These are phyloP conservation scores for Eurotiales sp. DNA, from an alignment of 2,329 filamentous ascomycete genomes.

Conservation along the genomic window DNA sequence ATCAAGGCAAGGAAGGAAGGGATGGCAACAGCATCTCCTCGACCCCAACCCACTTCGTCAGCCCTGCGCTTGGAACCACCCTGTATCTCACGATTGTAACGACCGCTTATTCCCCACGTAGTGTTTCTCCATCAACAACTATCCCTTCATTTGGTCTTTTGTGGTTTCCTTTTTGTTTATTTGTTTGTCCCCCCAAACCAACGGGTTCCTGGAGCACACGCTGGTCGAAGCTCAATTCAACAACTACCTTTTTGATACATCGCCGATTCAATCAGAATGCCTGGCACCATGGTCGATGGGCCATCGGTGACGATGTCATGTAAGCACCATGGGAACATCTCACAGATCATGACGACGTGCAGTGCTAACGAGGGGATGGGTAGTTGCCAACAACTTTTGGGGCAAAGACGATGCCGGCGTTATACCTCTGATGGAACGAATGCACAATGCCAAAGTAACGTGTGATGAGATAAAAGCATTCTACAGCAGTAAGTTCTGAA, in stretches of 20 bases:
- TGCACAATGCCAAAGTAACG: conserved; percentile 90
- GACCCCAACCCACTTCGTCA: background rate
- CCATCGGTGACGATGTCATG: conserved; percentile 67
- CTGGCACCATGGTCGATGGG: conserved; percentile 57
- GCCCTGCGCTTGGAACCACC: background rate
- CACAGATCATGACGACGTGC: background rate
- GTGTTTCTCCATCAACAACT: conserved; percentile 4
- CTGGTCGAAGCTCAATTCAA: conserved; percentile 31
- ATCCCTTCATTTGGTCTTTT: conserved; percentile 8
- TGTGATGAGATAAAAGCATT: conserved; percentile 91
- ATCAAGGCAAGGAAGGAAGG: too few relatives aligned
- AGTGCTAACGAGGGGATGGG: conserved; percentile 31
- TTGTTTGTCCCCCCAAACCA: background rate
- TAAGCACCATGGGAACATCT: conserved; percentile 35
- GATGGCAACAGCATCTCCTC: too few relatives aligned
- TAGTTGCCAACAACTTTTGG: conserved; percentile 99
- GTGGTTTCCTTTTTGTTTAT: conserved; percentile 1
- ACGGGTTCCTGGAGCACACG: conserved; percentile 28
- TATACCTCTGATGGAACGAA: conserved; percentile 82
- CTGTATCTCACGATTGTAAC: conserved; percentile 3
- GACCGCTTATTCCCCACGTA: background rate
- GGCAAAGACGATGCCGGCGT: conserved; percentile 98
- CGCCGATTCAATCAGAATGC: conserved; percentile 46
- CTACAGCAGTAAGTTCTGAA: conserved; percentile 71
- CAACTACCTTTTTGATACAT: conserved; percentile 16